Base-by-base conservation (phyloP, 1,284 basidiomycete genomes). In the Fomitopsis palustris region DNA sequence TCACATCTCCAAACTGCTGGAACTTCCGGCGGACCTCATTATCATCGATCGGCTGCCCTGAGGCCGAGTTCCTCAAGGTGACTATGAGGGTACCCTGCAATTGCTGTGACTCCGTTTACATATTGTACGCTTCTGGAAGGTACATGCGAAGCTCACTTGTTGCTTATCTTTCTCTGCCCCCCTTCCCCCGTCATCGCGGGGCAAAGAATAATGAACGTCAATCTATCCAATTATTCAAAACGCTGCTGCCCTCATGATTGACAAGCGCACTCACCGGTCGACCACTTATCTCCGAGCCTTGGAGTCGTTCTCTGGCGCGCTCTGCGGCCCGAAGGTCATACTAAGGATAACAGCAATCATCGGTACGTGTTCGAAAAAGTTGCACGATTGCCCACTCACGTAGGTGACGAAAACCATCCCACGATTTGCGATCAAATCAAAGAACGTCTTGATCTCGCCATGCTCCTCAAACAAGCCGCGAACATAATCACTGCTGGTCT, bases 391-490 rank as follows among this genome's bases (percentile, higher is more conserved):
- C 9, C 21, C 14, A 84, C 95, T 84, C 77, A 97, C 95, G 72
- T 93, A 99, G 55, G 96, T 98, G 56, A 98, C 90, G 75, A 99
- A 99, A 5, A 96, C 91, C 90, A 99, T 96, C 19, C 96, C 96
- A 61, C 96, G 85, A 35, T 93, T 96, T 53, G 87, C 84, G 62
- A 98, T 93, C 33, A 98, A 79, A 74, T 99, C 96, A 73, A 97
- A 98, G 74, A 96, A 98, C 1, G 93, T 96, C 76, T 95, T 95
- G 77, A 98, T 92, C 71, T 96, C 93, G 60, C 96, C 96, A 72
- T 93, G 93, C 61, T 90, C 86, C 74, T 93, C 92, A 75, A 98
- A 99, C 56, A 86, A 84, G 38, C 80, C 80, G 63, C 90, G 86
- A n/a, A 98, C 87, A 70, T 92, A 87, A 10, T 87, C 85, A 65